Evolutionary conservation across 1,139 yeast species (phyloP), one percentile per base, ranked within the genome.

Genomic region (Arxiozyma heterogenica): DNA sequence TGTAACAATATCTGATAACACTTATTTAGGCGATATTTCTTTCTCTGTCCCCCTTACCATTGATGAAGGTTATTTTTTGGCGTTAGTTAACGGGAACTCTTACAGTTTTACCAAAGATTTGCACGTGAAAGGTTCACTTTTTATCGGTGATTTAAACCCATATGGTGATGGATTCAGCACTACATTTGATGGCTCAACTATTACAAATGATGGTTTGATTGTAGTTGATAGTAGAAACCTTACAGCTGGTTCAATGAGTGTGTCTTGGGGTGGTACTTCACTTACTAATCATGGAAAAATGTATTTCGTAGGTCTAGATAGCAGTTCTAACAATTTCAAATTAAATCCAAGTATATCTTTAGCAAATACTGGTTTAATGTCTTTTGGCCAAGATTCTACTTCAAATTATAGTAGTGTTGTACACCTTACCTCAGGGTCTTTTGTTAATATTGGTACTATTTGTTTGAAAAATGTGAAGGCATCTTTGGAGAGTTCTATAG

Each of bases 221-320:
- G 61, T 58, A 17, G 52, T 58, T 15, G 58, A 58, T 39, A 49
- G 53, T 42, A 50, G 54, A 47, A 58, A 58, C 30, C 53, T 54
- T 21, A 23, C 51, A 23, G 45, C 60, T 1, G 20, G 44, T 27
- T 56, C 57, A 12, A 49, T 53, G 42, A 47, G 53, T n/a, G 42
- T 53, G 18, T 53, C 41, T 23, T 57, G 56, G 56, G 51, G 38
- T 25, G 60, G 58, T 23, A 21, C 51, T 2, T 45, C 53, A 6
- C 56, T 58, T 47, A 25, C 34, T 15, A 58, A 58, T 34, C 22
- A 44, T 25, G 60, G 61, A 39, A 44, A 54, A 12, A 48, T 58
- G n/a, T n/a, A n/a, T n/a, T n/a, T n/a, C n/a, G n/a, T n/a, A n/a
- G n/a, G n/a, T n/a, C n/a, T n/a, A n/a, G 49, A 51, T 15, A 44